These are phyloP conservation scores for Amylostereum areolatum DNA, from an alignment of 1,284 basidiomycete species.

Conservation along the genomic window DNA sequence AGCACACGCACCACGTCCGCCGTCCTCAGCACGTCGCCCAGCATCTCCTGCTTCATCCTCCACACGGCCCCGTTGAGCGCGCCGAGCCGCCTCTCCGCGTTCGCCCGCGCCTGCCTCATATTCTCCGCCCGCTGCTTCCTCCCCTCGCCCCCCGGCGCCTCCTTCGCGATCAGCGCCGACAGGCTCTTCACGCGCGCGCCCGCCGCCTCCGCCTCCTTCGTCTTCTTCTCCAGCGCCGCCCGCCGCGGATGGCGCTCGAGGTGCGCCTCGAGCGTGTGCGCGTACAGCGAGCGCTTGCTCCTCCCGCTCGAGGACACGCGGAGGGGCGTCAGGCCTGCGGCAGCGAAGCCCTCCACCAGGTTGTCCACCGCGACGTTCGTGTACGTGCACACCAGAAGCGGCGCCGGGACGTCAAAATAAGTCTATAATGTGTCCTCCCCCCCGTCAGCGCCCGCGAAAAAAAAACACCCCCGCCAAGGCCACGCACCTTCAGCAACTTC, in stretches of 20 bases:
- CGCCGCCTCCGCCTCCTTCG: conserved; percentile 22
- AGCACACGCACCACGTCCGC: conserved; percentile 66
- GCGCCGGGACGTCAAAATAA: conserved; percentile 80
- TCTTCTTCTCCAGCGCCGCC: conserved; percentile 29
- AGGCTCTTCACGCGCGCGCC: conserved; percentile 23
- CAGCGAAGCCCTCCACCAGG: conserved; percentile 69
- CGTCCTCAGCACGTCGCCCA: conserved; percentile 51
- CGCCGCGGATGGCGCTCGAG: conserved; percentile 59
- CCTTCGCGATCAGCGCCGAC: conserved; percentile 18
- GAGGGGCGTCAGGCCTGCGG: conserved; percentile 64
- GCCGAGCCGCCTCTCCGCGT: conserved; percentile 28
- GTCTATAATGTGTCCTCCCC: conserved; percentile 26
- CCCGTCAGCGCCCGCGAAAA: background rate
- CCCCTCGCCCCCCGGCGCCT: too few relatives aligned
- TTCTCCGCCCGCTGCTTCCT: conserved; percentile 18
- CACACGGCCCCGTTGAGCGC: conserved; percentile 37
- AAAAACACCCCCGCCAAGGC: background rate
- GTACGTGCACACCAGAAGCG: conserved; percentile 85
- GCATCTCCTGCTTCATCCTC: conserved; percentile 46
- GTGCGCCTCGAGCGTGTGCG: conserved; percentile 63
- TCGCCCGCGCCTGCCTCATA: conserved; percentile 34
- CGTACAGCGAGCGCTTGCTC: conserved; percentile 49
- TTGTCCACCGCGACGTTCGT: conserved; percentile 97
- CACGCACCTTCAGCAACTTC: conserved; percentile 69
- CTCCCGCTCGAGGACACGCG: conserved; percentile 69